A percentile compares a stretch with the other conserved stretches of the same genome.
Evolutionary conservation across 2,329 filamentous ascomycete species (phyloP).

Genomic region (Xylariales sp.): DNA sequence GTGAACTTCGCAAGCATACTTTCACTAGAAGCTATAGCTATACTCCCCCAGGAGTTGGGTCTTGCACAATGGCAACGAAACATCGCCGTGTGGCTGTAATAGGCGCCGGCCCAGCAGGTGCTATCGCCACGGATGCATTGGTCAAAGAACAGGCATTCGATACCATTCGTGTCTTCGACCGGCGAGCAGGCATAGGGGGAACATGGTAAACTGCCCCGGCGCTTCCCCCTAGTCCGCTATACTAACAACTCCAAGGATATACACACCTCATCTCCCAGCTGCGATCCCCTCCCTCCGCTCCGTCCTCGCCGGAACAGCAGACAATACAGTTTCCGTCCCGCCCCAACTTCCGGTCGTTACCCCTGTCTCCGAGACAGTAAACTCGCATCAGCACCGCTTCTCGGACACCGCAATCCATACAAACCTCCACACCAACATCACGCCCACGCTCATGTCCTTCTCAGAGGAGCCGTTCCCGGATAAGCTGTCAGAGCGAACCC

Average conservation of each 20-base stretch:
- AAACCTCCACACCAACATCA: constrained; percentile 56
- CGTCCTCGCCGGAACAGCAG: constrained; percentile 39
- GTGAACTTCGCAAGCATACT: no score
- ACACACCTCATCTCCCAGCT: constrained; percentile 29
- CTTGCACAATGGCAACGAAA: no score
- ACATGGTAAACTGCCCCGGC: constrained; percentile 8
- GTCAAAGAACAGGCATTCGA: constrained; percentile 52
- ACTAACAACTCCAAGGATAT: constrained; percentile 21
- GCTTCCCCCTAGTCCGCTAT: constrained; percentile 3
- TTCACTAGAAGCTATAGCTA: no score
- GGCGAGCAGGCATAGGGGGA: constrained; percentile 30
- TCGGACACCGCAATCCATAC: constrained; percentile 51
- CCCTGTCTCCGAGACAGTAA: constrained; percentile 27
- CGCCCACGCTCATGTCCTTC: constrained; percentile 50
- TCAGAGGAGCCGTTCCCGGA: constrained; percentile 45
- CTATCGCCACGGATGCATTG: constrained; percentile 53
- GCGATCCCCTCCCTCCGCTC: constrained; percentile 22
- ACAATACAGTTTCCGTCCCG: constrained; percentile 38
- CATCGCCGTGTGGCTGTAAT: constrained; percentile 50
- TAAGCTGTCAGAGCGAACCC: constrained; percentile 35
- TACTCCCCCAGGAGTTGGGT: no score
- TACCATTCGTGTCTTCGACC: constrained; percentile 52
- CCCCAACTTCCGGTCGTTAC: constrained; percentile 36
- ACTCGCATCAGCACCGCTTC: constrained; percentile 38
- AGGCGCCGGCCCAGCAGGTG: constrained; percentile 52